phyloP scores from a whole-genome alignment of 2,329 filamentous ascomycete species.

The Cercospora citrullina region DNA sequence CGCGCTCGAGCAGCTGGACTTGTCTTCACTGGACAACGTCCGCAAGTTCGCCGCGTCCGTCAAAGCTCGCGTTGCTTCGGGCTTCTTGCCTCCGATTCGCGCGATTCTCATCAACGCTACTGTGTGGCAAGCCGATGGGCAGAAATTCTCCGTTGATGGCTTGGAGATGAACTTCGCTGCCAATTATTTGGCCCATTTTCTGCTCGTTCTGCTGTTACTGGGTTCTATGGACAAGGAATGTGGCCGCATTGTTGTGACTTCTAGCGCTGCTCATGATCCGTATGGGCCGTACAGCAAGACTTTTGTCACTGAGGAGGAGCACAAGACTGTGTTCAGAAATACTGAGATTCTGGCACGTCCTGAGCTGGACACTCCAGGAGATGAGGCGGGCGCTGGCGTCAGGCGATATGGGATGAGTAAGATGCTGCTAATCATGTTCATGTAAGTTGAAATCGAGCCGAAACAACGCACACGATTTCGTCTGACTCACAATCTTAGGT shows the following conservation, averaged over 20 bases:
- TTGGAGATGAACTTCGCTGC: background rate
- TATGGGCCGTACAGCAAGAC: background rate
- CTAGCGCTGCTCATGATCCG: background rate
- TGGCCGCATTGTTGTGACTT: background rate
- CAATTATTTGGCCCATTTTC: background rate
- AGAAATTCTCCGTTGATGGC: too few species aligned
- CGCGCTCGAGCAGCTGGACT: background rate
- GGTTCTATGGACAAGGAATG: background rate
- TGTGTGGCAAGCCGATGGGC: too few species aligned
- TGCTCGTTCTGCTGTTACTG: background rate
- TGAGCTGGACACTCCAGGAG: background rate
- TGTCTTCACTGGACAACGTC: background rate
- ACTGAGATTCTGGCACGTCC: background rate
- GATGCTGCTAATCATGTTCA: background rate
- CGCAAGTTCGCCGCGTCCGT: background rate
- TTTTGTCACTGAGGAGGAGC: background rate
- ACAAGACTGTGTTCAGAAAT: background rate
- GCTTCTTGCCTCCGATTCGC: background rate
- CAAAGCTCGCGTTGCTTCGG: background rate
- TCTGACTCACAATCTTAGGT: background rate
- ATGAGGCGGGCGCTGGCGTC: background rate
- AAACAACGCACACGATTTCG: too few species aligned
- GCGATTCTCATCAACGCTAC: background rate
- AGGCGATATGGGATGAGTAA: background rate
- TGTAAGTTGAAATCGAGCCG: background rate